Conservation (phyloP, 306 rosid species). For the Cicer yamashitae region DNA sequence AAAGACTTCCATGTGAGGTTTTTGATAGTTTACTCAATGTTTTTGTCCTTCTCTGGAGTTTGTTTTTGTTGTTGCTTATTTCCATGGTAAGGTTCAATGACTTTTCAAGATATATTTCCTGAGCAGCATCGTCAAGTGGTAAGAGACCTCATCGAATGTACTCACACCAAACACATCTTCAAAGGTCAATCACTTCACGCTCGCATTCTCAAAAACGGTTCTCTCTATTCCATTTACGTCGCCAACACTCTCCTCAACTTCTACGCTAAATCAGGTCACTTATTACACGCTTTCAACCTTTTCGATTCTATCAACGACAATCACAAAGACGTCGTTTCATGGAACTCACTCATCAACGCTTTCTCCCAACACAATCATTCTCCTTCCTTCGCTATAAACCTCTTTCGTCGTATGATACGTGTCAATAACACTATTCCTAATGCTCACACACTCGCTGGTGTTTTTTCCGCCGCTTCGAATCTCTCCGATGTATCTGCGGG, state of each 20-base stretch:
- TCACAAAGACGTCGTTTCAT: slow-evolving; percentile 68
- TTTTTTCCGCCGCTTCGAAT: slow-evolving; percentile 63
- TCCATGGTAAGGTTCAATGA: not conserved
- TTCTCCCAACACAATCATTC: slow-evolving; percentile 55
- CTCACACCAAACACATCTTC: slow-evolving; percentile 49
- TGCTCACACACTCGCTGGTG: slow-evolving; percentile 71
- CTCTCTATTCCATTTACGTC: slow-evolving; percentile 46
- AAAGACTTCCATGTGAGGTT: too few species aligned
- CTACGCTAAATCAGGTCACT: slow-evolving; percentile 62
- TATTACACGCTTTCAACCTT: slow-evolving; percentile 53
- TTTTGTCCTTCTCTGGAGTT: too few species aligned
- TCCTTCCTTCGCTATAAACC: slow-evolving; percentile 46
- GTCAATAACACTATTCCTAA: slow-evolving; percentile 55
- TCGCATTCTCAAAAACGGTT: slow-evolving; percentile 52
- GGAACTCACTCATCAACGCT: slow-evolving; percentile 84
- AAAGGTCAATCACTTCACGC: slow-evolving; percentile 67
- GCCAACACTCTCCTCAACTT: slow-evolving; percentile 68
- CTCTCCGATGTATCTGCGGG: slow-evolving; percentile 47
- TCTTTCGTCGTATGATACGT: slow-evolving; percentile 71
- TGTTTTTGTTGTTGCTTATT: too few species aligned
- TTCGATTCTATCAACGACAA: slow-evolving; percentile 47
- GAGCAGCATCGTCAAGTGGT: slow-evolving; percentile 45
- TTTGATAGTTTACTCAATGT: too few species aligned
- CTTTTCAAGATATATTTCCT: slow-evolving; percentile 33
- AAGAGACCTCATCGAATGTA: slow-evolving; percentile 43